Evolutionary conservation across 2,329 filamentous ascomycete species (phyloP), one percentile per base, ranked within the genome.

Genomic region (Gnomoniopsis sp.): DNA sequence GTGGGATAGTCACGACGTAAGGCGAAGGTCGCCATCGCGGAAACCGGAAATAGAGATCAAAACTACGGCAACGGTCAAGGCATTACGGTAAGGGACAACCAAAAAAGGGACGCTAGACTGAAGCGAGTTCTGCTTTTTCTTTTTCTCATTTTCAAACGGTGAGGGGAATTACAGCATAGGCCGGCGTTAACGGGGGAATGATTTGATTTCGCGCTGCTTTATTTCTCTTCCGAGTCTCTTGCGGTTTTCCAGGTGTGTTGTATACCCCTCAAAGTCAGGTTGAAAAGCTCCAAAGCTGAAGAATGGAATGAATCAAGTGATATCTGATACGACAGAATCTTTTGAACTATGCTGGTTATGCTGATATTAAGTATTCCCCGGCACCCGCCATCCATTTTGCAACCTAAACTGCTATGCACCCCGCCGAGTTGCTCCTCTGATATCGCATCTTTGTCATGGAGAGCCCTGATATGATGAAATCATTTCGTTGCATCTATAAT

Each of bases 51-150:
- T 51, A 57, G 50, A 34, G 33, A 38, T 26, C 22, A 23, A 51
- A 38, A 47, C 48, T 1, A 58, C 55, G 55, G 55, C 54, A 57
- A 57, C 38, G 54, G 48, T 46, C 38, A 51, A 21, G 38, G 54
- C 41, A 57, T 51, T 46, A 60, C 51, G 59, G 59, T 60, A 60
- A 55, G 55, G 55, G 50, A 52, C 52, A 44, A 53, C 51, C 38
- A 55, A 56, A 57, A 47, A 23, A n/a, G 49, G 54, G 58, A 56
- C 58, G 59, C 47, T 60, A 60, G 59, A 60, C 59, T 58, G 59
- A 60, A 60, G 59, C 59, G 41, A 58, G 51, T 53, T 58, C 59
- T 58, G 51, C 55, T 58, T 50, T 55, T 44, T 10, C 6, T 17
- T 48, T 17, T 48, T 46, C 26, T 43, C 50, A 12, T 22, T n/a